These are phyloP conservation scores for Sutorius australiensis DNA, from an alignment of 768 basidiomycete genomes.

Conservation along the genomic window DNA sequence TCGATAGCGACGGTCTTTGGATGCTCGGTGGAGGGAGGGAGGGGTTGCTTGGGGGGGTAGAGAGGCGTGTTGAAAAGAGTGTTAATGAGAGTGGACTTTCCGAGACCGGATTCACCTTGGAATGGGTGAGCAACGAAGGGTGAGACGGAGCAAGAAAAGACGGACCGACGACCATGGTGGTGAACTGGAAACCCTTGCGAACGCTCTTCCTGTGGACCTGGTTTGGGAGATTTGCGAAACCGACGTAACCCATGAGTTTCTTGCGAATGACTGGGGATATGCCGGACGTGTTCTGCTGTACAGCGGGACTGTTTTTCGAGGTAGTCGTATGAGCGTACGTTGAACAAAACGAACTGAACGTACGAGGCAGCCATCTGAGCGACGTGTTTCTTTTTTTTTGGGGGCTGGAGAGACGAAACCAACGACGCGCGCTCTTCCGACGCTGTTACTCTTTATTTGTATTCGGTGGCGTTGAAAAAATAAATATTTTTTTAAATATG, in stretches of 20 bases:
- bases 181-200: conserved; percentile 98
- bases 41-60: conserved; percentile 83
- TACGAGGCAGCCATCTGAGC: conserved; percentile 74
- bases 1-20: conserved; percentile 96
- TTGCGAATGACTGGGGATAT: conserved; percentile 59
- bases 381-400: conserved; percentile 43
- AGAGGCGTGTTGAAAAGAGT: conserved; percentile 97
- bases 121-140: background rate
- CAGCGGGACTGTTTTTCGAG: conserved; percentile 62
- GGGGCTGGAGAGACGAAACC: conserved; percentile 42
- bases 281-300: conserved; percentile 35
- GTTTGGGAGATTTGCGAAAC: conserved; percentile 97
- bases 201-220: conserved; percentile 99
- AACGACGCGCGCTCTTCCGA: background rate
- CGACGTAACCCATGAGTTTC: conserved; percentile 94
- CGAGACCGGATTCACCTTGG: conserved; percentile 93
- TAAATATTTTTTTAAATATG: conserved; percentile 12
- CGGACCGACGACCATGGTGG: conserved; percentile 97
- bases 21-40: conserved; percentile 80
- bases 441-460: conserved; percentile 34
- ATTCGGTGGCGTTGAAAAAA: conserved; percentile 27
- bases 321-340: conserved; percentile 50
- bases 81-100: conserved; percentile 98
- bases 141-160: conserved; percentile 26
- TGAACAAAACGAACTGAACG: conserved; percentile 57